These are phyloP conservation scores for Xerocomellus dryophilus DNA, from an alignment of 768 basidiomycete species.

Conservation along the genomic window DNA sequence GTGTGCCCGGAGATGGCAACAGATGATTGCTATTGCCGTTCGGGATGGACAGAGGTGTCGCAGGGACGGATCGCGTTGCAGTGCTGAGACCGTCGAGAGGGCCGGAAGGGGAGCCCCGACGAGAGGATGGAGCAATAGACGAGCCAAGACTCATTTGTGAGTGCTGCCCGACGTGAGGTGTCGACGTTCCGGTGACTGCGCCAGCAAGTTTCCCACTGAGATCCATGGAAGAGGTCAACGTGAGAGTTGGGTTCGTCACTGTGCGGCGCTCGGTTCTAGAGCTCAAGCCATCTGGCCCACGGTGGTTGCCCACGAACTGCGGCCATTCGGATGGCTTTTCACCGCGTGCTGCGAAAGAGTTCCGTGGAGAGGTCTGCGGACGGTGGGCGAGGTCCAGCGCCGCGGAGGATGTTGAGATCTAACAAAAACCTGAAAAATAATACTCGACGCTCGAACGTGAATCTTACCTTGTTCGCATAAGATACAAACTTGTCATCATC, in stretches of 20 bases:
- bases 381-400: conserved; percentile 91
- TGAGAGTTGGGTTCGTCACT: conserved; percentile 72
- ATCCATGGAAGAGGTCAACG: conserved; percentile 57
- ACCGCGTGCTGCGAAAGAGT: conserved; percentile 54
- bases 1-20: conserved; percentile 62
- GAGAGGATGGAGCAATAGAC: conserved; percentile 48
- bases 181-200: conserved; percentile 56
- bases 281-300: conserved; percentile 56
- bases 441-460: not conserved
- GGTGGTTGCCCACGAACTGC: conserved; percentile 67
- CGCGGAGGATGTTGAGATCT: conserved; percentile 86
- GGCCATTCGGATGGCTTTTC: conserved; percentile 93
- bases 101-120: conserved; percentile 72
- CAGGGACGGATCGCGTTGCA: conserved; percentile 77
- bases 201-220: conserved; percentile 41
- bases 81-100: conserved; percentile 57
- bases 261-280: conserved; percentile 63
- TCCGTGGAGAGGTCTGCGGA: conserved; percentile 73
- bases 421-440: conserved; percentile 2
- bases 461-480: conserved; percentile 61
- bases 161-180: conserved; percentile 63
- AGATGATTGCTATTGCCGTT: conserved; percentile 46
- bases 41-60: conserved; percentile 65
- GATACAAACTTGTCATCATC: conserved; percentile 84
- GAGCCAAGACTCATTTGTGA: conserved; percentile 44